phyloP scores from a whole-genome alignment of 345 rosid species.

The Mercurialis annua region DNA sequence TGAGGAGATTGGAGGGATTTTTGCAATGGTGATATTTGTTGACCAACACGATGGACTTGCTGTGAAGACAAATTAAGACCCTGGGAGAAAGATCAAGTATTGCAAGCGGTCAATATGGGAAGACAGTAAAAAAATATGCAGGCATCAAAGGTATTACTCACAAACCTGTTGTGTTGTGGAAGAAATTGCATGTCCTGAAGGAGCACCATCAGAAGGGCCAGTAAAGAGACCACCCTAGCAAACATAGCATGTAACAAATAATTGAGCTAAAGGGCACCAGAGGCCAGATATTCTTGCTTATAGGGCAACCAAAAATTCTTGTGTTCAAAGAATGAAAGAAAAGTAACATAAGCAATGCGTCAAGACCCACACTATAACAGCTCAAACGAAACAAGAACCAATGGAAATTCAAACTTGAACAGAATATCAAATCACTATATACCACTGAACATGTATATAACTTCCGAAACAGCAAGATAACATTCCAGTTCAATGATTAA shows the following conservation, averaged over 20 bases:
- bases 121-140: neutral
- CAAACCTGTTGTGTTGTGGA: slow-evolving; percentile 50
- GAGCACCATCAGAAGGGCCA: slow-evolving; percentile 55
- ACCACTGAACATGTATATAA: no score
- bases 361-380: neutral
- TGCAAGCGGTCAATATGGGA: slow-evolving; percentile 13
- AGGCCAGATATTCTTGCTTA: neutral
- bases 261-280: neutral
- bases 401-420: neutral
- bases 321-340: slow-evolving; percentile 1
- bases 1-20: slow-evolving; percentile 66
- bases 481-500: neutral
- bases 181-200: slow-evolving; percentile 40
- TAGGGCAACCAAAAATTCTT: neutral
- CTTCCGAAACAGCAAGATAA: no score
- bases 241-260: slow-evolving; percentile 6
- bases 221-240: slow-evolving; percentile 46
- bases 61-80: slow-evolving; percentile 40
- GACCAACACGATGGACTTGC: slow-evolving; percentile 43
- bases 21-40: slow-evolving; percentile 62
- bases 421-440: neutral
- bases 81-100: slow-evolving; percentile 21
- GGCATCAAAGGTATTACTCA: slow-evolving; percentile 12
- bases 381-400: neutral
- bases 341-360: neutral